Conservation (phyloP, 352 stramenopile species). For the Poterioochromonas sp. region DNA sequence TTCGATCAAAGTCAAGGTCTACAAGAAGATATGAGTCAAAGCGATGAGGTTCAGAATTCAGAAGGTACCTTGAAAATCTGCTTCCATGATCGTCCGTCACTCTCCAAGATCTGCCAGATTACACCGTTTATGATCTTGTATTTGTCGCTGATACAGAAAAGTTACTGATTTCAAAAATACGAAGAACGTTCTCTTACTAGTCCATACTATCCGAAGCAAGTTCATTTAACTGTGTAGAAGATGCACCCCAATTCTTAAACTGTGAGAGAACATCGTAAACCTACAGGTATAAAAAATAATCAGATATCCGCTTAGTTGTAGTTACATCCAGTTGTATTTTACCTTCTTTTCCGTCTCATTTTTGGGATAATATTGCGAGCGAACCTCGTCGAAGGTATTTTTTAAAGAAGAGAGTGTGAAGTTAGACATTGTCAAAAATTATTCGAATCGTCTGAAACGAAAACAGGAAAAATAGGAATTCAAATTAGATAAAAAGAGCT, state of each 20-base stretch:
- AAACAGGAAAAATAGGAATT: too few species aligned
- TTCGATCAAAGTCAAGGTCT: conserved; percentile 79
- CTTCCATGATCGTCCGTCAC: conserved; percentile 78
- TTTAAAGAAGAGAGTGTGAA: conserved; percentile 34
- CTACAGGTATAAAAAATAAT: conserved; percentile 11
- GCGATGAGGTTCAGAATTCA: background rate
- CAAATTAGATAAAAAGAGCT: too few species aligned
- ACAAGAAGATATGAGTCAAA: background rate
- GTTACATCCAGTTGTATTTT: background rate
- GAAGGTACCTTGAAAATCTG: conserved; percentile 84
- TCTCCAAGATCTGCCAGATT: conserved; percentile 87
- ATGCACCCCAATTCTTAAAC: conserved; percentile 99
- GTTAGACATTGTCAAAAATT: background rate
- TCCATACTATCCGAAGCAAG: conserved; percentile 94
- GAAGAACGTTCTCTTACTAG: conserved; percentile 48
- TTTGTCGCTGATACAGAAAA: conserved; percentile 55
- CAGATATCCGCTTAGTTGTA: background rate
- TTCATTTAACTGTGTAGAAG: conserved; percentile 92
- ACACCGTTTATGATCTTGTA: conserved; percentile 77
- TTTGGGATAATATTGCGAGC: conserved; percentile 40
- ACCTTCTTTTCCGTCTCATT: conserved; percentile 50
- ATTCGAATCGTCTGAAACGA: too few species aligned
- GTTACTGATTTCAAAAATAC: background rate
- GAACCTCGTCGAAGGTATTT: conserved; percentile 39
- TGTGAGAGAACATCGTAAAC: conserved; percentile 89